Percentiles rank a stretch among this genome's conserved stretches.
Evolutionary conservation across 1,284 basidiomycete species (phyloP).

Genomic region (Cutaneotrichosporon cyanovorans): DNA sequence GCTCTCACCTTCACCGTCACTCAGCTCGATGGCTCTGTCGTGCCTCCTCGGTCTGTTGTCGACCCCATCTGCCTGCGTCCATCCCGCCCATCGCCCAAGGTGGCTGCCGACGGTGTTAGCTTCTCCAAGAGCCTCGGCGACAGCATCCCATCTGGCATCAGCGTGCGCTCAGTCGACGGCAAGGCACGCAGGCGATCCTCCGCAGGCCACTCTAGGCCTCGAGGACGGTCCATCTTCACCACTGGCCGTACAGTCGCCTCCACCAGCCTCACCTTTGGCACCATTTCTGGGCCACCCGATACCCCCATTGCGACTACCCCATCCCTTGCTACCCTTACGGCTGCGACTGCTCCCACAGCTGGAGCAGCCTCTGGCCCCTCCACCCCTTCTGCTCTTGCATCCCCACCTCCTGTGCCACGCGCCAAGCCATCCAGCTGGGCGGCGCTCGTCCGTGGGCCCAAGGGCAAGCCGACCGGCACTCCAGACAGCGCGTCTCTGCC

Average conservation of each 20-base stretch:
- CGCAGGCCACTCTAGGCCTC: slow-evolving; percentile 11
- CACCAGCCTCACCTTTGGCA: slow-evolving; percentile 5
- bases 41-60: slow-evolving; percentile 2
- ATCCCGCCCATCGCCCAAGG: slow-evolving; percentile 13
- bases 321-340: too few species aligned
- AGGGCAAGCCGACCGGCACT: slow-evolving; percentile 8
- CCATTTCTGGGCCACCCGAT: slow-evolving; percentile 2
- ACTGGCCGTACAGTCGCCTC: slow-evolving; percentile 6
- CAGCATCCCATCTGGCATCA: slow-evolving; percentile 13
- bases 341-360: too few species aligned
- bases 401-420: neutral
- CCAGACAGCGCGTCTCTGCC: slow-evolving; percentile 15
- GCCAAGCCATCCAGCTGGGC: slow-evolving; percentile 60
- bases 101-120: slow-evolving; percentile 10
- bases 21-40: slow-evolving; percentile 5
- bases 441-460: slow-evolving; percentile 52
- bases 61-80: slow-evolving; percentile 11
- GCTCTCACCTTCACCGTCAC: slow-evolving; percentile 13
- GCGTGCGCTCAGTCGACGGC: slow-evolving; percentile 8
- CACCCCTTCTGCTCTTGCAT: neutral
- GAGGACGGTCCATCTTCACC: slow-evolving; percentile 19
- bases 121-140: slow-evolving; percentile 13
- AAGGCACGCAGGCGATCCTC: slow-evolving; percentile 7
- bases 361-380: neutral
- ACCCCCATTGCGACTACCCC: too few species aligned